These are phyloP conservation scores for Colletotrichum spaethianum DNA, from an alignment of 2,329 filamentous ascomycete genomes.

Conservation along the genomic window DNA sequence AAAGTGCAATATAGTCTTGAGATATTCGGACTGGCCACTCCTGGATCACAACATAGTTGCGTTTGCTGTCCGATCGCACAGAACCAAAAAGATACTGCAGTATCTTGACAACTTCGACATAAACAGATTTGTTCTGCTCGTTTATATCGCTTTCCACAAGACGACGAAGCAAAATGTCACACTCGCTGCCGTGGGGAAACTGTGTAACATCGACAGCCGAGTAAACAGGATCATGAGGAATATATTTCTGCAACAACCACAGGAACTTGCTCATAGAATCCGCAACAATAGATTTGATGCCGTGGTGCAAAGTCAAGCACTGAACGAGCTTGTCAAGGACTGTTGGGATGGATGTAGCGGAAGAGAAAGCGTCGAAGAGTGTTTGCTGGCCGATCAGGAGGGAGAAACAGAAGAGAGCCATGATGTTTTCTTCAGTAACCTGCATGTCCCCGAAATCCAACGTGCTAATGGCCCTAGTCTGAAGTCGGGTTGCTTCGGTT, in stretches of 20 bases:
- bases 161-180: conserved; percentile 45
- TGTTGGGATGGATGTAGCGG: background rate
- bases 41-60: conserved; percentile 45
- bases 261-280: background rate
- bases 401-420: conserved; percentile 62
- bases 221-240: background rate
- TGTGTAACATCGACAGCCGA: background rate
- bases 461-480: conserved; percentile 58
- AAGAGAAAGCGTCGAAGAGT: conserved; percentile 57
- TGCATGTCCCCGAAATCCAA: conserved; percentile 50
- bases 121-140: background rate
- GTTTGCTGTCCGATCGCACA: background rate
- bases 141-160: conserved; percentile 32
- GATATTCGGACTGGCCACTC: conserved; percentile 53
- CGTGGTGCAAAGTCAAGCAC: conserved; percentile 58
- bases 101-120: background rate
- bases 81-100: background rate
- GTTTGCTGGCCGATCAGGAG: conserved; percentile 61
- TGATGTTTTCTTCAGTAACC: conserved; percentile 49
- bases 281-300: conserved; percentile 54
- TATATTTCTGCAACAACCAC: background rate
- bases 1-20: conserved; percentile 48
- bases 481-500: conserved; percentile 58
- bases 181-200: conserved; percentile 42
- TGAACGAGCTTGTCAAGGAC: conserved; percentile 55